A percentile compares a stretch with the other conserved stretches of the same genome.
These are phyloP conservation scores for Suillus tomentosus DNA, from an alignment of 768 basidiomycete species.

Conservation along the genomic window DNA sequence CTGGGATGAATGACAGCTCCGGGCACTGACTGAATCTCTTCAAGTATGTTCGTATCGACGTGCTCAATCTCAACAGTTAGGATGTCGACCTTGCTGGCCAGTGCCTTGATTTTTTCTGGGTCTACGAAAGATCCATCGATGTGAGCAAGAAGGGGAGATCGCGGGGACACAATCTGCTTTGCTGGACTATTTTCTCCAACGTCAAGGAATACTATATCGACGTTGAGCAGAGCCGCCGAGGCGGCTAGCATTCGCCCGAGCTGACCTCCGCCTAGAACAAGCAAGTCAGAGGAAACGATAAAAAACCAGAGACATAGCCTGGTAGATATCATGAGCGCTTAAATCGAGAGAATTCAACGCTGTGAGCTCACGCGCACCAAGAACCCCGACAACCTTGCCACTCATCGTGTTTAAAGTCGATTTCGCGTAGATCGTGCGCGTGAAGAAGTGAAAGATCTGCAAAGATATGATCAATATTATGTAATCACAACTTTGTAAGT, in stretches of 20 bases:
- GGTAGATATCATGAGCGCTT: constrained; percentile 14
- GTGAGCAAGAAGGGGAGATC: constrained; percentile 53
- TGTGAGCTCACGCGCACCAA: constrained; percentile 31
- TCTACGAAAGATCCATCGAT: constrained; percentile 90
- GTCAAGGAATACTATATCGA: constrained; percentile 85
- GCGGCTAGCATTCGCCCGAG: constrained; percentile 96
- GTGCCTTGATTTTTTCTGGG: constrained; percentile 71
- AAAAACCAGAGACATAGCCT: constrained; percentile 17
- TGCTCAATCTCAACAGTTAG: constrained; percentile 98
- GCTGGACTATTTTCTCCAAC: constrained; percentile 80
- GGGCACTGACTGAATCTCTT: constrained; percentile 38
- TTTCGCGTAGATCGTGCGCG: not conserved
- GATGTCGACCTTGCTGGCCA: constrained; percentile 81
- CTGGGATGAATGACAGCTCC: constrained; percentile 65
- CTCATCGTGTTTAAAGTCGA: constrained; percentile 21
- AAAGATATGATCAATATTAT: constrained; percentile 6
- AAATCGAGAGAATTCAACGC: not conserved
- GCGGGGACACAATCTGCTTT: constrained; percentile 78
- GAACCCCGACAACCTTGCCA: constrained; percentile 29
- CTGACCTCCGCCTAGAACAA: constrained; percentile 85
- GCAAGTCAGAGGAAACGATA: constrained; percentile 2
- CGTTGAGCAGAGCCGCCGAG: constrained; percentile 84
- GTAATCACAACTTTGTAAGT: not conserved
- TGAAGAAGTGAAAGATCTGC: constrained; percentile 2
- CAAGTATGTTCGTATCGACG: constrained; percentile 76